Percentiles rank a stretch among this genome's conserved stretches.
Evolutionary conservation across 306 rosid genomes (phyloP).

Genomic region (Quercus parvula): DNA sequence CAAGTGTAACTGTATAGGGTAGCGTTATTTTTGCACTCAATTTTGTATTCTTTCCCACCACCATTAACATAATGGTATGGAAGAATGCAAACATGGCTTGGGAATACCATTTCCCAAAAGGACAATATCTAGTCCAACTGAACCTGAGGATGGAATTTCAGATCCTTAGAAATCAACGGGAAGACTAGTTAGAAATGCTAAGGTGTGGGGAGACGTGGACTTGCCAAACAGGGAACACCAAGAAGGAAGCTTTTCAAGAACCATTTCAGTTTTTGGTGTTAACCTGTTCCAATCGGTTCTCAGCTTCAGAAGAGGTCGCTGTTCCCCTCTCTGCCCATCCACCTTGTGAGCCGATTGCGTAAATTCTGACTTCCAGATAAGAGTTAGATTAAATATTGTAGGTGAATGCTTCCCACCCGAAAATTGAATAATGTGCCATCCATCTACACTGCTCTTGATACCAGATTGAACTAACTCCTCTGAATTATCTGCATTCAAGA

Average conservation of each 20-base stretch:
- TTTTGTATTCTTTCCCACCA: too few relatives aligned
- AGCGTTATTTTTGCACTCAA: too few relatives aligned
- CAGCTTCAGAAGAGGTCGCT: slow-evolving; percentile 61
- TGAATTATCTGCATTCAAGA: slow-evolving; percentile 40
- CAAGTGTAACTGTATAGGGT: neutral
- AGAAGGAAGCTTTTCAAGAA: slow-evolving; percentile 69
- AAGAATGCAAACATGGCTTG: too few relatives aligned
- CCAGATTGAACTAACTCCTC: slow-evolving; percentile 58
- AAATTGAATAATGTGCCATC: slow-evolving; percentile 83
- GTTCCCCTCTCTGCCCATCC: slow-evolving; percentile 16
- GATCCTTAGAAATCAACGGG: slow-evolving; percentile 50
- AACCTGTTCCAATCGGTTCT: slow-evolving; percentile 66
- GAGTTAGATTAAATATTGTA: slow-evolving; percentile 48
- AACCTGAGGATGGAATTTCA: neutral
- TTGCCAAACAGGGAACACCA: slow-evolving; percentile 96
- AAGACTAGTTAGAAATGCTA: slow-evolving; percentile 70
- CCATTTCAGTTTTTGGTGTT: slow-evolving; percentile 53
- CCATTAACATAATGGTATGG: too few relatives aligned
- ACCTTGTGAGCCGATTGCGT: neutral
- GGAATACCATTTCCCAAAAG: too few relatives aligned
- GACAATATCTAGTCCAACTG: too few relatives aligned
- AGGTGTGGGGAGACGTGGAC: slow-evolving; percentile 74
- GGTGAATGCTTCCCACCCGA: slow-evolving; percentile 80
- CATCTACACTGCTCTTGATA: slow-evolving; percentile 45
- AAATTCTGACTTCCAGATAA: slow-evolving; percentile 55